These are phyloP conservation scores for Murraya paniculata DNA, from an alignment of 345 rosid species.

Conservation along the genomic window DNA sequence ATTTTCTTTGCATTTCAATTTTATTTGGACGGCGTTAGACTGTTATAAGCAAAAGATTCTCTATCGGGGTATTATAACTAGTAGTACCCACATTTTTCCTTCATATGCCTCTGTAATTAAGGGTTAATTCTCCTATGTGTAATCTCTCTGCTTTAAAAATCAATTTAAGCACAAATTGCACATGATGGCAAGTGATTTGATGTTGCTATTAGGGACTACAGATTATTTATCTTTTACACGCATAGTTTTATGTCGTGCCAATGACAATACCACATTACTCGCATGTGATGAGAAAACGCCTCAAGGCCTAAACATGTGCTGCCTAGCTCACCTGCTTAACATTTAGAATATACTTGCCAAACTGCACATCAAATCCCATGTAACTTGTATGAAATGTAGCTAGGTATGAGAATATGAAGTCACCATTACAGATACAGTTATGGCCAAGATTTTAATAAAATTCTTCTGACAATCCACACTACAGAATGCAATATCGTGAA, in stretches of 20 bases:
- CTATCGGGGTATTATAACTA: neutral
- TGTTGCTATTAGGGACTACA: neutral
- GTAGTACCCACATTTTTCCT: neutral
- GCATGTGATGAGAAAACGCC: slow-evolving; percentile 15
- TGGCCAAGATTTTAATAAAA: neutral
- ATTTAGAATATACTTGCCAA: neutral
- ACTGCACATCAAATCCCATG: neutral
- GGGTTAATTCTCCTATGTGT: neutral
- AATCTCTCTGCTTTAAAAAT: neutral
- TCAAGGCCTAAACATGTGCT: slow-evolving; percentile 15
- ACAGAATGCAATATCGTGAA: slow-evolving; percentile 10
- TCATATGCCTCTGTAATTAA: slow-evolving; percentile 13
- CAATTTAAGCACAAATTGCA: neutral
- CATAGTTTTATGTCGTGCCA: neutral
- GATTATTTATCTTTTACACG: neutral
- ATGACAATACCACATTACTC: neutral
- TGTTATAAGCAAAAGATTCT: neutral
- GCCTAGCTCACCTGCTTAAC: slow-evolving; percentile 11
- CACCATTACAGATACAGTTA: neutral
- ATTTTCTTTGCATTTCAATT: neutral
- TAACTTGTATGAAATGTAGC: neutral
- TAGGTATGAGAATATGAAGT: neutral
- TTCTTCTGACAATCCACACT: slow-evolving; percentile 15
- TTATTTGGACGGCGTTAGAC: neutral
- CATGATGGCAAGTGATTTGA: neutral